Percentiles rank a stretch among this genome's conserved stretches.
These are phyloP conservation scores for Pueraria montana DNA, from an alignment of 306 rosid species.

Conservation along the genomic window DNA sequence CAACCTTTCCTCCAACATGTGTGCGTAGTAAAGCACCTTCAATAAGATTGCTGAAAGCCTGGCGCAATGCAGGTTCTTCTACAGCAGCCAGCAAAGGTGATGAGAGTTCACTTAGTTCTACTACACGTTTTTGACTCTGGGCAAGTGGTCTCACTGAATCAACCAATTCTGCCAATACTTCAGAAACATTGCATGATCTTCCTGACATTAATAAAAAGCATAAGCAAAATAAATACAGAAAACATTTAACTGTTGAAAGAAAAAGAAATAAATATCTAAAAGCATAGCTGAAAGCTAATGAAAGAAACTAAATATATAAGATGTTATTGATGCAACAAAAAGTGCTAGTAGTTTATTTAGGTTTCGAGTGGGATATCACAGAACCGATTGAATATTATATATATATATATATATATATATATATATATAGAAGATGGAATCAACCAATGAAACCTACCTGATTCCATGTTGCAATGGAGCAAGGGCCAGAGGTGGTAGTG, in stretches of 20 bases:
- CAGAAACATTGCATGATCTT: conserved; percentile 96
- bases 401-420: no score
- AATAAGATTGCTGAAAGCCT: conserved; percentile 92
- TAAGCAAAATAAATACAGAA: conserved; percentile 57
- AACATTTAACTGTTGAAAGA: conserved; percentile 25
- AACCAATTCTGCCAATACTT: conserved; percentile 78
- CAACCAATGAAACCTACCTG: conserved; percentile 65
- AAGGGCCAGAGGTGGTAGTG: conserved; percentile 90
- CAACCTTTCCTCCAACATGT: conserved; percentile 86
- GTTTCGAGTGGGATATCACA: conserved; percentile 21
- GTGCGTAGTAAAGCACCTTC: conserved; percentile 93
- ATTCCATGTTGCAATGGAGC: conserved; percentile 83
- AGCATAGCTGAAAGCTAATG: not conserved
- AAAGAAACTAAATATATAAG: conserved; percentile 14
- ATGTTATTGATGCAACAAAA: conserved; percentile 34
- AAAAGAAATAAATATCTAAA: conserved; percentile 32
- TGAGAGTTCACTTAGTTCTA: conserved; percentile 70
- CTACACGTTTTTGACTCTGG: conserved; percentile 65
- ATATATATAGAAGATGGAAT: no score
- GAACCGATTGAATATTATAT: no score
- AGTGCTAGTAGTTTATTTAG: conserved; percentile 18
- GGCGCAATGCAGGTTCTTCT: conserved; percentile 94
- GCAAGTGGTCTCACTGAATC: conserved; percentile 90
- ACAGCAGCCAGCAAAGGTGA: conserved; percentile 75
- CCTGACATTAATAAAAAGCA: conserved; percentile 76